Conservation (phyloP, 108 stramenopile genomes). For the Cyclotella kingstonii region DNA sequence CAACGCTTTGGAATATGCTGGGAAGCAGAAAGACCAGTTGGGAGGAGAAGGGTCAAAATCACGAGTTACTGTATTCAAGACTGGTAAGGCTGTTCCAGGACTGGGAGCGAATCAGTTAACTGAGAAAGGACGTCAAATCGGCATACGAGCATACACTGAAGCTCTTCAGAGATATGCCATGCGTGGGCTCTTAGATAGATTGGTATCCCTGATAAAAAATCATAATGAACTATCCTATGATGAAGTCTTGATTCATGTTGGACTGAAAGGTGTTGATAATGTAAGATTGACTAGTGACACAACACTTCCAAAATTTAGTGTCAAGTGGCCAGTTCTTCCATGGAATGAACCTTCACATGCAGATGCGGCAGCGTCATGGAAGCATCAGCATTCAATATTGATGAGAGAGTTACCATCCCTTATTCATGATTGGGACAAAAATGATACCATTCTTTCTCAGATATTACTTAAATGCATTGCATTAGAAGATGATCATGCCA, state of each 20-base stretch:
- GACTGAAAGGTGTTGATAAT: slow-evolving; percentile 8
- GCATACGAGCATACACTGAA: slow-evolving; percentile 73
- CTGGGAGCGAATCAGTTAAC: slow-evolving; percentile 66
- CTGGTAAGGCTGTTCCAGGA: slow-evolving; percentile 51
- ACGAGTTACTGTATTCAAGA: slow-evolving; percentile 19
- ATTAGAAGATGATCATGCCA: slow-evolving; percentile 65
- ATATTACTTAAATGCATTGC: slow-evolving; percentile 46
- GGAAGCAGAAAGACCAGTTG: slow-evolving; percentile 2
- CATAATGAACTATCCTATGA: neutral
- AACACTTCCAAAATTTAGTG: slow-evolving; percentile 6
- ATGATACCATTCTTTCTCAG: slow-evolving; percentile 9
- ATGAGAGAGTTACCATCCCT: slow-evolving; percentile 54
- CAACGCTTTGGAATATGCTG: slow-evolving; percentile 32
- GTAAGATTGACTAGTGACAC: neutral
- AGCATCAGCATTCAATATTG: slow-evolving; percentile 55
- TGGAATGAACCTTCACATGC: slow-evolving; percentile 59
- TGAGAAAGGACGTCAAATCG: slow-evolving; percentile 53
- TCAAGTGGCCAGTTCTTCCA: slow-evolving; percentile 63
- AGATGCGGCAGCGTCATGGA: slow-evolving; percentile 41
- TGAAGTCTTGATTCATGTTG: slow-evolving; percentile 20
- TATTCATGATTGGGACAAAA: neutral
- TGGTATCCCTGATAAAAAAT: slow-evolving; percentile 7
- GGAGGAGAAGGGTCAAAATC: slow-evolving; percentile 5
- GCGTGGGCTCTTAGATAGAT: slow-evolving; percentile 55
- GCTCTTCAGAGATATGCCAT: slow-evolving; percentile 76